These are phyloP conservation scores for Starmerella stigmatis DNA, from an alignment of 805 yeast species.

Conservation along the genomic window DNA sequence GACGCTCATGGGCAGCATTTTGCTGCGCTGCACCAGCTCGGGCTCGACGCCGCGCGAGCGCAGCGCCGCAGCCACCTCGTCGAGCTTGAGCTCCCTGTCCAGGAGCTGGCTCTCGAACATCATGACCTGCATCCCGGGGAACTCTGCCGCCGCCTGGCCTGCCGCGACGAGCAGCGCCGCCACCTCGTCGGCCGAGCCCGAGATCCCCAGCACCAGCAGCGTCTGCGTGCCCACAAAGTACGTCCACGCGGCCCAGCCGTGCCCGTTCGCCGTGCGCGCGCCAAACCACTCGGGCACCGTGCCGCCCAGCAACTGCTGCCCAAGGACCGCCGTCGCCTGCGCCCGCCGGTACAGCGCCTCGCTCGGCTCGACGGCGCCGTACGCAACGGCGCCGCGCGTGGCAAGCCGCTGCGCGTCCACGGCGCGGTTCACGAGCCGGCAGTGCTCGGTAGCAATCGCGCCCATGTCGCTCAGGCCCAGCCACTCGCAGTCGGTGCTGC, in stretches of 20 bases:
- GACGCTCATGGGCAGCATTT: slow-evolving; percentile 14
- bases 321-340: slow-evolving; percentile 11
- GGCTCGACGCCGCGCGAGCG: background rate
- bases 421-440: slow-evolving; percentile 8
- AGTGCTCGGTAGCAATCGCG: slow-evolving; percentile 12
- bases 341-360: slow-evolving; percentile 17
- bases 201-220: slow-evolving; percentile 14
- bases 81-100: slow-evolving; percentile 1
- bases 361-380: slow-evolving; percentile 13
- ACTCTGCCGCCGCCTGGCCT: slow-evolving; percentile 8
- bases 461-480: background rate
- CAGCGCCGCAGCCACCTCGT: slow-evolving; percentile 12
- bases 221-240: slow-evolving; percentile 10
- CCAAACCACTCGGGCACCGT: slow-evolving; percentile 9
- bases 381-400: slow-evolving; percentile 5
- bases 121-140: slow-evolving; percentile 7
- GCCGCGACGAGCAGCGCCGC: slow-evolving; percentile 13
- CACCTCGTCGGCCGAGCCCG: slow-evolving; percentile 19
- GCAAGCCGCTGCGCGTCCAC: slow-evolving; percentile 8
- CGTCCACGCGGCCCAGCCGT: slow-evolving; percentile 21
- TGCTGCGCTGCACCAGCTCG: background rate
- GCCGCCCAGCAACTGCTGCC: slow-evolving; percentile 14
- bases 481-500: slow-evolving; percentile 4
- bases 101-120: slow-evolving; percentile 14
- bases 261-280: slow-evolving; percentile 19